Evolutionary conservation across 2,329 filamentous ascomycete genomes (phyloP).

Genomic region (Cyanodermella asteris): DNA sequence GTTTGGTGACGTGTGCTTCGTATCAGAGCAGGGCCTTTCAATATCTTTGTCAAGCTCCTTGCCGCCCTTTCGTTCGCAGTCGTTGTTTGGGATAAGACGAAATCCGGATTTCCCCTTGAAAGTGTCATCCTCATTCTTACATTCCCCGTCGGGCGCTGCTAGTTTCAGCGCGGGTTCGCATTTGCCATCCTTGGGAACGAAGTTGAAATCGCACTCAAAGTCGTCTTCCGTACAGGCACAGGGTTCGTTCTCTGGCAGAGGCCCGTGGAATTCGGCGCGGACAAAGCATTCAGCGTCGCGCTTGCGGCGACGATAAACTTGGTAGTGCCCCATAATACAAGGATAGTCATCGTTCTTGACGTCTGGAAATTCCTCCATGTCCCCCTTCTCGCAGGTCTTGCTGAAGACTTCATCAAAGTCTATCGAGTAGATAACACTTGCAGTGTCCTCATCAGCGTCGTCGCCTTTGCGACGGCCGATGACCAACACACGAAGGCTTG

Average conservation of each 20-base stretch:
- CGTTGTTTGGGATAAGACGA: constrained; percentile 70
- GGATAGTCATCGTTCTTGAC: constrained; percentile 60
- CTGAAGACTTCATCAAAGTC: constrained; percentile 71
- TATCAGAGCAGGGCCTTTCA: constrained; percentile 55
- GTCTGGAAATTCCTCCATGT: constrained; percentile 68
- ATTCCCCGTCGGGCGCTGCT: constrained; percentile 46
- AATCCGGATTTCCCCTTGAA: constrained; percentile 80
- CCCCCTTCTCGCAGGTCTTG: constrained; percentile 49
- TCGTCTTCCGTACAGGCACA: constrained; percentile 70
- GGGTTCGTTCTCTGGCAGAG: constrained; percentile 42
- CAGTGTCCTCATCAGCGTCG: too few species aligned
- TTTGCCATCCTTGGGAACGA: constrained; percentile 44
- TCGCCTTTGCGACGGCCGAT: too few species aligned
- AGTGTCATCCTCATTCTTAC: constrained; percentile 46
- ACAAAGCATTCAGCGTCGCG: constrained; percentile 77
- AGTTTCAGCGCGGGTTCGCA: constrained; percentile 46
- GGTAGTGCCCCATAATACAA: constrained; percentile 91
- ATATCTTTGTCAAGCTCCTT: constrained; percentile 48
- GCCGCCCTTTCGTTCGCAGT: constrained; percentile 39
- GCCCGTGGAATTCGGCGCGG: constrained; percentile 63
- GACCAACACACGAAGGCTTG: constrained; percentile 74
- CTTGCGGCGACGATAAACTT: constrained; percentile 68
- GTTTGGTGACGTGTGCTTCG: constrained; percentile 23
- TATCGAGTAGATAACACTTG: constrained; percentile 55
- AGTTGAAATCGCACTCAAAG: constrained; percentile 95